phyloP scores from a whole-genome alignment of 2,329 filamentous ascomycete species.

The Aureobasidium sp. region DNA sequence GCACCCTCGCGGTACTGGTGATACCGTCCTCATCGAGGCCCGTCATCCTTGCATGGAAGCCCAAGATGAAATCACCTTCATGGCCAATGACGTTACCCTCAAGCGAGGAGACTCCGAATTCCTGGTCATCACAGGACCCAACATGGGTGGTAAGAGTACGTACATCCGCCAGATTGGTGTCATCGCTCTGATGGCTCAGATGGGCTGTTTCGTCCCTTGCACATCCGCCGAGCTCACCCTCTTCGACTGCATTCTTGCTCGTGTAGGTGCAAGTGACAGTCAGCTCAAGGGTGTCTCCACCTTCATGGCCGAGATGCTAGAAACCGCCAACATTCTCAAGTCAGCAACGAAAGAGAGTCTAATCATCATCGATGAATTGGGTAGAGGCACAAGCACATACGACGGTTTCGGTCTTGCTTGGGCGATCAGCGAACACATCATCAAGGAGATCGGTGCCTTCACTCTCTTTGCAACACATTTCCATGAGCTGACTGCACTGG shows the following conservation, averaged over 20 bases:
- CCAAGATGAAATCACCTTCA: conserved; percentile 97
- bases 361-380: conserved; percentile 97
- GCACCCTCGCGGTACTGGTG: conserved; percentile 77
- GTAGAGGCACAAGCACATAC: conserved; percentile 93
- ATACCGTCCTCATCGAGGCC: conserved; percentile 84
- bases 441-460: conserved; percentile 90
- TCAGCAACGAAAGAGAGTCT: conserved; percentile 90
- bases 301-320: conserved; percentile 99
- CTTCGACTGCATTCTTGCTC: conserved; percentile 93
- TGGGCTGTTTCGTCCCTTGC: conserved; percentile 94
- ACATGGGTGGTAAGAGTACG: conserved; percentile 98
- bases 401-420: conserved; percentile 98
- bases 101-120: conserved; percentile 75
- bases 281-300: conserved; percentile 97
- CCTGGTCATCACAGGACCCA: conserved; percentile 92
- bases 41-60: conserved; percentile 97
- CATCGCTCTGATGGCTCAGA: conserved; percentile 93
- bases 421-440: conserved; percentile 97
- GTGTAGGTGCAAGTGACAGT: conserved; percentile 91
- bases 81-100: conserved; percentile 90
- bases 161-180: conserved; percentile 97
- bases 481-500: conserved; percentile 89
- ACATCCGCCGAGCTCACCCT: conserved; percentile 85
- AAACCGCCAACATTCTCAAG: conserved; percentile 97
- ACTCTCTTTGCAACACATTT: conserved; percentile 97